Base-by-base conservation (phyloP, 2,329 filamentous ascomycete species). In the Arthrinium puccinioides region DNA sequence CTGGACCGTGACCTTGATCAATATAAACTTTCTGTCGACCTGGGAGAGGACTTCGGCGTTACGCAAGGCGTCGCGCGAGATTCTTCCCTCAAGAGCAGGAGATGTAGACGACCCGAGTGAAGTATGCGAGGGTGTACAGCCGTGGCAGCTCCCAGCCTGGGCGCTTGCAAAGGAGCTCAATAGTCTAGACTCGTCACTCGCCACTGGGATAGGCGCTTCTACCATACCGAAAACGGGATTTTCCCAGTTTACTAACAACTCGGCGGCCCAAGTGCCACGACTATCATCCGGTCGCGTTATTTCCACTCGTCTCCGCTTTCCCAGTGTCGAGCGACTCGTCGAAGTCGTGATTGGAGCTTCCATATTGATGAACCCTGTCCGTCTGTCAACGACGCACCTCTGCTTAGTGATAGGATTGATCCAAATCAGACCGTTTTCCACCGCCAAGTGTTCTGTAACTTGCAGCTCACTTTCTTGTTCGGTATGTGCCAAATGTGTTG, bases 1-100 rank as follows among this genome's bases (percentile, higher is more conserved):
- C 11, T 55, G 41, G 4, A 52, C 36, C 0, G 59, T 55, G 34
- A 86, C 62, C 44, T 76, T 82, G 16, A 79, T 67, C 1, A 98
- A 62, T 13, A 98, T 83, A 54, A 94, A 98, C 56, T 98, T 98
- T 11, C 67, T 70, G 55, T 97, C 90, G 2, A 98, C 82, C 52
- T 98, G 92, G 0, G 79, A 72, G 28, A 98, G 72, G 1, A 95
- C 67, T 33, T 74, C 62, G 0, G 85, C 84, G 7, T 61, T 53
- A 2, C 58, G 54, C 8, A 96, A 63, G 1, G 70, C 71, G 5
- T 64, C 51, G 45, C 80, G 85, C 1, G 80, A 84, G 2, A 96
- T 57, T 9, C 66, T 64, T 0, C 67, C 63, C 21, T 59, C 54
- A 3, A 64, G 44, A n/a, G n/a, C n/a, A n/a, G n/a, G n/a, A n/a